Conservation (phyloP, 352 stramenopile species). For the Phytophthora brassicae region DNA sequence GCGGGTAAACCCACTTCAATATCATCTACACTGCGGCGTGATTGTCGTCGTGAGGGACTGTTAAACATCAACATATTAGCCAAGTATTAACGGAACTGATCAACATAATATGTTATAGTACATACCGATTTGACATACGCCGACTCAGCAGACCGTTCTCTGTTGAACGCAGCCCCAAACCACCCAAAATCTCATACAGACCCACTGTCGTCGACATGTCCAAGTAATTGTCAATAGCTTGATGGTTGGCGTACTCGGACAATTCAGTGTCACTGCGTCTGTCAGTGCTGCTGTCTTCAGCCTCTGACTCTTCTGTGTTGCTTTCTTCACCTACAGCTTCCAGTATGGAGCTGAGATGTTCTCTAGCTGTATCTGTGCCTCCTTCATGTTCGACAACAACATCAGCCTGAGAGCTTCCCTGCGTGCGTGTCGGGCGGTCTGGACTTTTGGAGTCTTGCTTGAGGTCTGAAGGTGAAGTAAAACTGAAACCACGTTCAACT, state of each 20-base stretch:
- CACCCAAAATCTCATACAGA: constrained; percentile 65
- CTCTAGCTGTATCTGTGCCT: constrained; percentile 7
- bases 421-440: constrained; percentile 13
- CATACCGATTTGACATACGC: constrained; percentile 49
- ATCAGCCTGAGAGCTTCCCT: constrained; percentile 8
- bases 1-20: constrained; percentile 74
- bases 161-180: constrained; percentile 50
- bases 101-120: constrained; percentile 3
- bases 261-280: constrained; percentile 35
- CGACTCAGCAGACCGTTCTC: constrained; percentile 54
- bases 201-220: constrained; percentile 80
- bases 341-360: constrained; percentile 18
- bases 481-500: constrained; percentile 67
- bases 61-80: constrained; percentile 6
- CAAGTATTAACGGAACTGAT: too few relatives aligned
- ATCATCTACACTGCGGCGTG: constrained; percentile 67
- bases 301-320: constrained; percentile 38
- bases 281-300: constrained; percentile 22
- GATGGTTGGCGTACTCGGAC: constrained; percentile 61
- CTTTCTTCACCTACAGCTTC: constrained; percentile 28
- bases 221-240: constrained; percentile 86
- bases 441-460: constrained; percentile 20
- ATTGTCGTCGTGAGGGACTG: constrained; percentile 17
- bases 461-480: constrained; percentile 37
- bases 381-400: constrained; percentile 11